Conservation (phyloP, 257 asterid genomes). For the Solanum pimpinellifolium region DNA sequence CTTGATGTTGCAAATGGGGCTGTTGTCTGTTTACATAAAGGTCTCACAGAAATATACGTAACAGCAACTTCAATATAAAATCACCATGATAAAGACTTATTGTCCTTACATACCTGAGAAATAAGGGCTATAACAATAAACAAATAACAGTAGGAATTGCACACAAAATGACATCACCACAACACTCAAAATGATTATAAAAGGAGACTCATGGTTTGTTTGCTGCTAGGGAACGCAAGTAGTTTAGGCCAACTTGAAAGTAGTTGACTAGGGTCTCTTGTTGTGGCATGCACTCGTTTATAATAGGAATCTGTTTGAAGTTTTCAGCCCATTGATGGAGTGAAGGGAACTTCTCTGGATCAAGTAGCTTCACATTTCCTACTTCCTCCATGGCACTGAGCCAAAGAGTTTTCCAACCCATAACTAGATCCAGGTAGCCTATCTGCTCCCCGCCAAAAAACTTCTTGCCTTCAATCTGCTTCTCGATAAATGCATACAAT, state of each 20-base stretch:
- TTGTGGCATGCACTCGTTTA: conserved; percentile 20
- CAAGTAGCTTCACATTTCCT: conserved; percentile 29
- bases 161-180: background rate
- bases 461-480: conserved; percentile 28
- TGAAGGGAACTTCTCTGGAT: conserved; percentile 13
- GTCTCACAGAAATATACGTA: background rate
- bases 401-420: conserved; percentile 31
- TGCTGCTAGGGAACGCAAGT: conserved; percentile 16
- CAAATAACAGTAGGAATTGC: background rate
- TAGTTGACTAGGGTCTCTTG: conserved; percentile 15
- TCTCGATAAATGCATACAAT: conserved; percentile 9
- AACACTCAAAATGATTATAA: background rate
- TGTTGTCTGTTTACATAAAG: background rate
- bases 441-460: conserved; percentile 27
- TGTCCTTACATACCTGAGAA: background rate
- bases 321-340: conserved; percentile 21
- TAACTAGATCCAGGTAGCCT: conserved; percentile 35
- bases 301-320: conserved; percentile 21
- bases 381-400: conserved; percentile 33
- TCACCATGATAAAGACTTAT: background rate
- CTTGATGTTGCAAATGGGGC: background rate
- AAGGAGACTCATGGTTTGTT: background rate
- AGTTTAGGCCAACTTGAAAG: conserved; percentile 23
- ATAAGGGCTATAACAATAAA: background rate
- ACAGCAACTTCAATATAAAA: background rate